phyloP scores from a whole-genome alignment of 257 asterid species.

The Misopates orontium region DNA sequence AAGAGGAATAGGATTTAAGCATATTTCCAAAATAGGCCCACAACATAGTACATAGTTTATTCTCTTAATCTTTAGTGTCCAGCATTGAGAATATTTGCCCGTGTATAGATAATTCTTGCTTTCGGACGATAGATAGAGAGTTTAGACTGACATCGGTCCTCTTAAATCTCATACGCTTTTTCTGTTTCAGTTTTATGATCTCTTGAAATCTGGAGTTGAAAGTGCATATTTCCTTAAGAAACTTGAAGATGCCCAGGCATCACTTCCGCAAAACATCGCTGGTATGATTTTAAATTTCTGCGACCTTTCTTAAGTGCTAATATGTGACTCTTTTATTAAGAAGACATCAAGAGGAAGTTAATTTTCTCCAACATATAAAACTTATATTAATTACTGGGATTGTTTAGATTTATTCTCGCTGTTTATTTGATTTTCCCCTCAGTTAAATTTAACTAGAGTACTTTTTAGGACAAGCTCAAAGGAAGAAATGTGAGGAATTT shows the following conservation, averaged over 20 bases:
- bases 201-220: constrained; percentile 84
- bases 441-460: constrained; percentile 9
- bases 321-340: constrained; percentile 9
- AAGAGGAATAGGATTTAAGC: not conserved
- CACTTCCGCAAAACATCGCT: constrained; percentile 55
- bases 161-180: constrained; percentile 23
- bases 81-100: constrained; percentile 14
- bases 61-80: too few relatives aligned
- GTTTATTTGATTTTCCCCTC: constrained; percentile 16
- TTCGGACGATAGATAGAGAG: constrained; percentile 9
- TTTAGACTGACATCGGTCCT: constrained; percentile 15
- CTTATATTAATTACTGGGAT: constrained; percentile 3
- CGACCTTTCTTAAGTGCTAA: constrained; percentile 12
- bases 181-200: constrained; percentile 68
- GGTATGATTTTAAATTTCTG: constrained; percentile 45
- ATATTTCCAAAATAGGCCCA: constrained; percentile 2
- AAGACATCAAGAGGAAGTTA: not conserved
- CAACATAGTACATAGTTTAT: not conserved
- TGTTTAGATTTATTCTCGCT: constrained; percentile 8
- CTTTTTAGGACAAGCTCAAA: constrained; percentile 9
- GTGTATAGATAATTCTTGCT: constrained; percentile 10
- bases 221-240: constrained; percentile 87
- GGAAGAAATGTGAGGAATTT: constrained; percentile 1
- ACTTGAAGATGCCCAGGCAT: constrained; percentile 75
- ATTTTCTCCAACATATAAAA: constrained; percentile 2